Conservation (phyloP, 306 rosid genomes). For the Begonia fuchsioides region DNA sequence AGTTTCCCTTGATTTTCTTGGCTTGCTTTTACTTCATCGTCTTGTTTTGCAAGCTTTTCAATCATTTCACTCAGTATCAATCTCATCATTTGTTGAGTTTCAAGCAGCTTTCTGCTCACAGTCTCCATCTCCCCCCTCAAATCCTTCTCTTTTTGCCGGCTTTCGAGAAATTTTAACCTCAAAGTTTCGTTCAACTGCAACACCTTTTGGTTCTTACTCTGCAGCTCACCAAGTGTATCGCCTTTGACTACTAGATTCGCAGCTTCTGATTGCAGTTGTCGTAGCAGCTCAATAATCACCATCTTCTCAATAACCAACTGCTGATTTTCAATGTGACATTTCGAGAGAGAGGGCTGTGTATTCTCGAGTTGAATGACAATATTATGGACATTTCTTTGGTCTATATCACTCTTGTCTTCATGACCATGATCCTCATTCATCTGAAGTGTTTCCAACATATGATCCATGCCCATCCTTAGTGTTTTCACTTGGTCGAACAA, state of each 20-base stretch:
- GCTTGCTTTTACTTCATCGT: slow-evolving; percentile 24
- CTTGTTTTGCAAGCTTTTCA: slow-evolving; percentile 30
- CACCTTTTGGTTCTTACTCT: slow-evolving; percentile 24
- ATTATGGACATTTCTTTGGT: too few species aligned
- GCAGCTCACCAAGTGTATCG: too few species aligned
- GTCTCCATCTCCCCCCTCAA: slow-evolving; percentile 26
- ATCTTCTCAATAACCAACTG: slow-evolving; percentile 49
- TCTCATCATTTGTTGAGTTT: slow-evolving; percentile 25
- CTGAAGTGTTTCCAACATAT: too few species aligned
- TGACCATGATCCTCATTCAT: too few species aligned
- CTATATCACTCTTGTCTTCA: too few species aligned
- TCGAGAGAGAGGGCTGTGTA: slow-evolving; percentile 19
- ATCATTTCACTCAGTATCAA: slow-evolving; percentile 19
- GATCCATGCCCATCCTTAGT: slow-evolving; percentile 34
- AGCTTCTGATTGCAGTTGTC: slow-evolving; percentile 37
- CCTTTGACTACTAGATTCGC: too few species aligned
- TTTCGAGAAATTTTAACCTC: slow-evolving; percentile 38
- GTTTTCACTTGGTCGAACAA: slow-evolving; percentile 33
- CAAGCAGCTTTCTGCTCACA: slow-evolving; percentile 33
- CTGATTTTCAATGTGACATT: slow-evolving; percentile 34
- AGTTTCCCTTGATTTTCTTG: slow-evolving; percentile 33
- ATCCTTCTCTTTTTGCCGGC: slow-evolving; percentile 35
- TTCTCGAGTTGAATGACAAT: slow-evolving; percentile 24
- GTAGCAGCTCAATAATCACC: slow-evolving; percentile 38
- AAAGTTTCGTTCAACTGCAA: slow-evolving; percentile 42